Conservation (phyloP, 2,329 filamentous ascomycete species). For the Cladosporium oxysporum region DNA sequence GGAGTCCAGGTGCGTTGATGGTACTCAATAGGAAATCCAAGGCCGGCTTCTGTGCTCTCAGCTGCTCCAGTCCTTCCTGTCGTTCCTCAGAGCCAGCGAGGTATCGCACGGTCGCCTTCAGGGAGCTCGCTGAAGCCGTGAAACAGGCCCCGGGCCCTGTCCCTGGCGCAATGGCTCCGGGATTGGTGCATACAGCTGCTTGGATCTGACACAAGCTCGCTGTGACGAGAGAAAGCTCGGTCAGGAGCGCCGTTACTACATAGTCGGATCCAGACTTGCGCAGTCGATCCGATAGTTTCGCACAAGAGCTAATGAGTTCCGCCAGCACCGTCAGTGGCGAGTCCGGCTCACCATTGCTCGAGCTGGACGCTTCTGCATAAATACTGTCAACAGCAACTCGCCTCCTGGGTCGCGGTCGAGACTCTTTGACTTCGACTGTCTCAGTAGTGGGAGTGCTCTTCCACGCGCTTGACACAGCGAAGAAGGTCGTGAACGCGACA, state of each 20-base stretch:
- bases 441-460: slow-evolving; percentile 16
- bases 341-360: slow-evolving; percentile 14
- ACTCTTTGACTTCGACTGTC: not conserved
- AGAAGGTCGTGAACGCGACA: slow-evolving; percentile 28
- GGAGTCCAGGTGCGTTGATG: slow-evolving; percentile 4
- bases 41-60: slow-evolving; percentile 26
- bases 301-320: slow-evolving; percentile 22
- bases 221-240: slow-evolving; percentile 26
- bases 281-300: slow-evolving; percentile 21
- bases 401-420: slow-evolving; percentile 21
- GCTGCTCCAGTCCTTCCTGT: slow-evolving; percentile 22
- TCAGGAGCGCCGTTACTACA: slow-evolving; percentile 20
- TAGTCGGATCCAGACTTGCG: slow-evolving; percentile 5
- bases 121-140: slow-evolving; percentile 16
- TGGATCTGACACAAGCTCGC: slow-evolving; percentile 28
- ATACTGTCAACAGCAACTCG: slow-evolving; percentile 26
- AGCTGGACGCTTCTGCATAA: slow-evolving; percentile 19
- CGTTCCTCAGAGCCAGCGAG: not conserved
- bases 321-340: slow-evolving; percentile 20
- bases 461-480: slow-evolving; percentile 29
- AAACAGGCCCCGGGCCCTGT: slow-evolving; percentile 20
- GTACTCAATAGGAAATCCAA: slow-evolving; percentile 27
- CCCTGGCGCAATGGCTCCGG: slow-evolving; percentile 11
- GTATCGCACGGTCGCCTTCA: slow-evolving; percentile 5
- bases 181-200: slow-evolving; percentile 13